Evolutionary conservation across 2,329 filamentous ascomycete genomes (phyloP), one percentile per base, ranked within the genome.

Genomic region (Cercospora sesami): DNA sequence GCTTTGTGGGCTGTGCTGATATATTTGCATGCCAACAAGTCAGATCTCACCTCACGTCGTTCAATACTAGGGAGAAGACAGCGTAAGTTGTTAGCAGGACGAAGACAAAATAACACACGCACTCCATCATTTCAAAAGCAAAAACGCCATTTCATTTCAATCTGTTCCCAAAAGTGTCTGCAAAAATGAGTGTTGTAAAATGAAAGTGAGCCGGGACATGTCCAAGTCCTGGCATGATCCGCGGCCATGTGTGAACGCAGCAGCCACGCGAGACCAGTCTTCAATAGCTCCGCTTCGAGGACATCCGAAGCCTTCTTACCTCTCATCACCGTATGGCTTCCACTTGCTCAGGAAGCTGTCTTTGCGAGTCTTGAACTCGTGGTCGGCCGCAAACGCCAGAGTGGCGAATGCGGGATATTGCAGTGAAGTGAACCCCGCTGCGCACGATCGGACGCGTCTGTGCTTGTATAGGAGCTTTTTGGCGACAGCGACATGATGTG

Each of bases 61-160:
- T 3, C 21, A 16, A 30, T 55, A 23, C 21, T 28, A 3, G 48
- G 10, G 21, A 55, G 48, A 42, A 42, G 36, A 42, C 16, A 6
- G 36, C 7, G 2, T 42, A 42, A 42, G 0, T 16, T 42, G 23
- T 55, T 26, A 55, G 48, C 48, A 16, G 48, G 12, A 30, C 48
- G 23, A n/a, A 16, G 14, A 28, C 12, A 5, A 1, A 23, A 9
- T 12, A 8, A 55, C 10, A 28, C 6, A n/a, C 4, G 30, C 30
- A 59, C n/a, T 57, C 21, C 48, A 26, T 28, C n/a, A 21, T n/a
- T 36, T 33, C n/a, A 36, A 59, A 36, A 36, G n/a, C 30, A 59
- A 59, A 23, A 59, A 59, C 55, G 55, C 55, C 55, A 23, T 59
- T 59, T 31, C 18, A 59, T 59, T 59, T 59, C 55, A 59, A 36